Conservation (phyloP, 2,329 filamentous ascomycete species). For the Sporothrix pallida region DNA sequence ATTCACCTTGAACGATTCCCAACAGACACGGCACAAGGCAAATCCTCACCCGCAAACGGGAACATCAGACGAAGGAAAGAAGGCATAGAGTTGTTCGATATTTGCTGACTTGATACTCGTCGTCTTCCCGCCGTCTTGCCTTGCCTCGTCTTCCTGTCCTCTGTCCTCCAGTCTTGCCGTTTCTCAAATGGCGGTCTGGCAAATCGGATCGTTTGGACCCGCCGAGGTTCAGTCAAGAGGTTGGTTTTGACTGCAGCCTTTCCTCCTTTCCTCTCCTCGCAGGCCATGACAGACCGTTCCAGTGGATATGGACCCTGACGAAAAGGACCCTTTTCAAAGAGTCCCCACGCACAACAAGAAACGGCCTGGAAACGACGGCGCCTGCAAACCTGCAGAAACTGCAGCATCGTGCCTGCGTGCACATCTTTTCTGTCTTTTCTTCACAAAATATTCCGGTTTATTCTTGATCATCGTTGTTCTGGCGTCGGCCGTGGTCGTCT, state of each 20-base stretch:
- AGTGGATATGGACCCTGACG: constrained; percentile 10
- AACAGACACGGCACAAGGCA: background rate
- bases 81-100: background rate
- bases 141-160: no score
- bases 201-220: constrained; percentile 28
- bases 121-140: background rate
- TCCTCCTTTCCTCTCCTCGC: background rate
- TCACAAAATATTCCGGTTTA: no score
- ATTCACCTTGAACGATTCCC: background rate
- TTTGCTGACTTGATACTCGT: background rate
- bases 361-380: background rate
- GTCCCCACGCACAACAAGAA: background rate
- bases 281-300: background rate
- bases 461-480: no score
- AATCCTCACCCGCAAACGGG: constrained; percentile 15
- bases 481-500: no score
- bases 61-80: constrained; percentile 6
- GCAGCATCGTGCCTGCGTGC: background rate
- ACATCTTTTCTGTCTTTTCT: no score
- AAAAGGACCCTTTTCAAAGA: constrained; percentile 8
- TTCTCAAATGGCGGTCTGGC: constrained; percentile 24
- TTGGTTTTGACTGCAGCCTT: constrained; percentile 8
- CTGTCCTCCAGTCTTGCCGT: no score
- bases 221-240: background rate
- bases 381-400: background rate